A percentile compares a stretch with the other conserved stretches of the same genome.
phyloP scores from a whole-genome alignment of 768 basidiomycete genomes.

The Boletus pseudopeckii region DNA sequence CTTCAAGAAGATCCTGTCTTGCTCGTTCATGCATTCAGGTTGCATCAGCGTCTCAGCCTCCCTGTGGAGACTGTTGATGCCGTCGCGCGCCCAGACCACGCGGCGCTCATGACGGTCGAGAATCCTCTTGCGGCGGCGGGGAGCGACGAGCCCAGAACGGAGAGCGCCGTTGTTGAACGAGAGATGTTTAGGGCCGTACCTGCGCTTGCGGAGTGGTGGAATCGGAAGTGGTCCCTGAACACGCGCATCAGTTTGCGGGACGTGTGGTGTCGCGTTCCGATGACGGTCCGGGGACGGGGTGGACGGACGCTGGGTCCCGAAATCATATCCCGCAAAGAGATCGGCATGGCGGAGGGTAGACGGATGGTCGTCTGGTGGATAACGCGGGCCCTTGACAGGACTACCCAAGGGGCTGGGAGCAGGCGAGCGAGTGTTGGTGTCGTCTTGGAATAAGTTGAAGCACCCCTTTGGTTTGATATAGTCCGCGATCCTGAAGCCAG shows the following conservation, averaged over 20 bases:
- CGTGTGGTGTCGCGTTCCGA: not conserved
- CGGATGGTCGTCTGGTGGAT: slow-evolving; percentile 6
- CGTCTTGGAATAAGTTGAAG: slow-evolving; percentile 19
- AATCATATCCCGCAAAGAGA: not conserved
- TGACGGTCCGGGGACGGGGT: not conserved
- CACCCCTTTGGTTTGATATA: slow-evolving; percentile 13
- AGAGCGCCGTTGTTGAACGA: slow-evolving; percentile 3
- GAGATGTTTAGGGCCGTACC: slow-evolving; percentile 16
- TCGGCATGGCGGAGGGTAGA: slow-evolving; percentile 7
- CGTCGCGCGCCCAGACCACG: not conserved
- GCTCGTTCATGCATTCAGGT: slow-evolving; percentile 7
- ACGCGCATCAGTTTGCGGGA: not conserved
- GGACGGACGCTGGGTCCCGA: not conserved
- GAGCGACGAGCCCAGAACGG: not conserved
- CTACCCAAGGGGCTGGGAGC: slow-evolving; percentile 16
- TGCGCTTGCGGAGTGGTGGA: slow-evolving; percentile 8
- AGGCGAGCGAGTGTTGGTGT: slow-evolving; percentile 10
- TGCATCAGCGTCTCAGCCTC: slow-evolving; percentile 21
- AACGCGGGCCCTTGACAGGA: slow-evolving; percentile 3
- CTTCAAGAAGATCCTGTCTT: slow-evolving; percentile 26
- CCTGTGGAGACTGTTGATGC: slow-evolving; percentile 1
- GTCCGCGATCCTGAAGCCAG: slow-evolving; percentile 26
- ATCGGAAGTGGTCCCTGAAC: not conserved
- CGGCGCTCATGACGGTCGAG: slow-evolving; percentile 4
- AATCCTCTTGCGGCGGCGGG: slow-evolving; percentile 2